Conservation (phyloP, 2,329 filamentous ascomycete genomes). For the Microcyclosporella mali region DNA sequence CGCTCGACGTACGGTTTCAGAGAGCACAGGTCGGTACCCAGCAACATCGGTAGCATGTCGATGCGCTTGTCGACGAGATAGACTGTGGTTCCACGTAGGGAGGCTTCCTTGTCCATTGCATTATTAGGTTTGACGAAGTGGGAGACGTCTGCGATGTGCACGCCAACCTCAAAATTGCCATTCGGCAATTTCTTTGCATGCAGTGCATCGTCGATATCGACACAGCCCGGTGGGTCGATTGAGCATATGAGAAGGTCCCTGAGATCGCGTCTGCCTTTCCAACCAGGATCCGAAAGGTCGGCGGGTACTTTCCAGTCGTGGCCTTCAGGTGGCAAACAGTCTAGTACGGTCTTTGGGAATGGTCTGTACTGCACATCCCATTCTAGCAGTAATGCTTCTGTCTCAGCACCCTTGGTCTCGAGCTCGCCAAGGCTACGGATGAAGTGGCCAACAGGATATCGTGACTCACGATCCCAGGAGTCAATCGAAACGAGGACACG, state of each 20-base stretch:
- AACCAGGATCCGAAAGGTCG: conserved; percentile 74
- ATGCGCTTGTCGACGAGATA: conserved; percentile 99
- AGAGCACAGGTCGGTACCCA: conserved; percentile 93
- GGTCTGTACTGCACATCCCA: conserved; percentile 97
- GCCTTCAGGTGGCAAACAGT: conserved; percentile 85
- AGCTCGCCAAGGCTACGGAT: conserved; percentile 87
- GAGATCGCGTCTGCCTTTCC: conserved; percentile 78
- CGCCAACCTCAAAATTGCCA: conserved; percentile 91
- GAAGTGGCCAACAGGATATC: conserved; percentile 89
- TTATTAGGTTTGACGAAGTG: conserved; percentile 97
- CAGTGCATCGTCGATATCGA: conserved; percentile 96
- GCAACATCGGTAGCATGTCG: conserved; percentile 95
- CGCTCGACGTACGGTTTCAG: conserved; percentile 95
- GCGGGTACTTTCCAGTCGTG: conserved; percentile 88
- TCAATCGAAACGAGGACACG: conserved; percentile 90
- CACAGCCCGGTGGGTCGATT: conserved; percentile 91
- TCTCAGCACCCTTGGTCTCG: conserved; percentile 96
- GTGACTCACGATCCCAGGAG: conserved; percentile 86
- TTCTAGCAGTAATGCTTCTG: conserved; percentile 86
- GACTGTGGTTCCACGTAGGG: conserved; percentile 88
- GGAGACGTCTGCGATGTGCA: conserved; percentile 98
- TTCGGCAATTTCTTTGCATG: conserved; percentile 81
- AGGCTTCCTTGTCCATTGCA: conserved; percentile 93
- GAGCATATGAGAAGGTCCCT: conserved; percentile 86
- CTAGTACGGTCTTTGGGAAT: conserved; percentile 90